Evolutionary conservation across 2,329 filamentous ascomycete species (phyloP), one percentile per base, ranked within the genome.

Genomic region (Aspergillus pseudoterreus): DNA sequence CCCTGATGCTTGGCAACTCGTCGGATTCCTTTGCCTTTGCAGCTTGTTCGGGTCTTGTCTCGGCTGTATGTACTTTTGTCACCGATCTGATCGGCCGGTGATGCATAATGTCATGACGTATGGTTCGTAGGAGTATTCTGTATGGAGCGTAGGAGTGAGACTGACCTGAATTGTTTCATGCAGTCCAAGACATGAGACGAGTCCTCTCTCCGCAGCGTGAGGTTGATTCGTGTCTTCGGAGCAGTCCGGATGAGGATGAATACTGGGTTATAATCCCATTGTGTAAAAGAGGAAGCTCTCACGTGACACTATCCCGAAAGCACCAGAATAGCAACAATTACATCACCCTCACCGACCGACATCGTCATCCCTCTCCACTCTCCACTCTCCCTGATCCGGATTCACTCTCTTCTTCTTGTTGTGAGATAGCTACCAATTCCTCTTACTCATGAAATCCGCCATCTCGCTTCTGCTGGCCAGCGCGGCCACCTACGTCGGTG

Each of bases 401-500:
- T 24, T 21, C 15, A 2, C 30, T 41, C 11, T 30, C 21, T 30
- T 6, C 8, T 6, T 30, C 27, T 9, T 30, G 27, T 30, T 9
- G 27, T 9, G 4, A 30, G 22, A 3, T 19, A 27, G 9, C 11
- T 4, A 30, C 10, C 35, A n/a, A 15, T 14, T 19, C 12, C 21
- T 32, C 48, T 14, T 19, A 19, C 21, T 32, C 48, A 56, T 56
- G 53, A 56, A 52, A 47, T 38, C 38, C 12, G 42, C 39, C 22
- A 2, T 41, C 38, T 52, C 54, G 19, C 60, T 53, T 41, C 47
- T 65, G 22, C 53, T 57, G 39, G 54, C 58, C 14, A 53, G 53
- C 36, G 50, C 61, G 21, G 54, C 57, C 36, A 49, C 58, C 35
- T 43, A 48, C 14, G 55, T 54, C 4, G 56, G 57, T 30, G 63